These are phyloP conservation scores for Ochetophila trinervis DNA, from an alignment of 306 rosid genomes.

Conservation along the genomic window DNA sequence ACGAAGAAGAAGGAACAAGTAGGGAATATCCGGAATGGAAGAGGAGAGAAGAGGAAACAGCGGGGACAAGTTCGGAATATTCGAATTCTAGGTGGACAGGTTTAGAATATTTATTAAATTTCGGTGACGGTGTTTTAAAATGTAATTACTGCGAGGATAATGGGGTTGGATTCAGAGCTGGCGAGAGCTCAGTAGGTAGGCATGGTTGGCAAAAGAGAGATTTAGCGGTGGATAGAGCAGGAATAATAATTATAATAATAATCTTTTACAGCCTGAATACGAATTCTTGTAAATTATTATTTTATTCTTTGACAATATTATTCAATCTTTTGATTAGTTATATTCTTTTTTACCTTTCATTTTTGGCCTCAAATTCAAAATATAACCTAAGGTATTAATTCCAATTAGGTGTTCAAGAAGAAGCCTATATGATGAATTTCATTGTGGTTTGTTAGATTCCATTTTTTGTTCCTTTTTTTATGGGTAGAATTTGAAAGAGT, in stretches of 20 bases:
- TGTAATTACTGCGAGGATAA: slow-evolving; percentile 1
- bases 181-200: slow-evolving; percentile 33
- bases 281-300: slow-evolving; percentile 12
- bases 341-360: not conserved
- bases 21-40: not conserved
- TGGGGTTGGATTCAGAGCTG: slow-evolving; percentile 20
- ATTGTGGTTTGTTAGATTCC: no score
- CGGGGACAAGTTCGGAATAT: slow-evolving; percentile 37
- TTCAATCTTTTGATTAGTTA: not conserved
- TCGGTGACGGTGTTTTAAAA: slow-evolving; percentile 10
- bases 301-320: slow-evolving; percentile 8
- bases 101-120: slow-evolving; percentile 23
- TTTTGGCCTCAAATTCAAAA: not conserved
- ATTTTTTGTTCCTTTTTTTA: no score
- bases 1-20: not conserved
- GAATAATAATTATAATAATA: not conserved
- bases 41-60: slow-evolving; percentile 14
- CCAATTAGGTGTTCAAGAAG: no score
- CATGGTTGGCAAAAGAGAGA: slow-evolving; percentile 15
- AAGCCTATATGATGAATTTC: no score
- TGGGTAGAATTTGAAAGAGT: no score
- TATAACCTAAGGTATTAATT: no score
- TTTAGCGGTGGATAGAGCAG: slow-evolving; percentile 3
- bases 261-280: slow-evolving; percentile 21
- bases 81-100: slow-evolving; percentile 9